Percentiles rank a stretch among this genome's conserved stretches.
Conservation (phyloP, 371 early-diverging fungal species). For the Dichotomocladium elegans region DNA sequence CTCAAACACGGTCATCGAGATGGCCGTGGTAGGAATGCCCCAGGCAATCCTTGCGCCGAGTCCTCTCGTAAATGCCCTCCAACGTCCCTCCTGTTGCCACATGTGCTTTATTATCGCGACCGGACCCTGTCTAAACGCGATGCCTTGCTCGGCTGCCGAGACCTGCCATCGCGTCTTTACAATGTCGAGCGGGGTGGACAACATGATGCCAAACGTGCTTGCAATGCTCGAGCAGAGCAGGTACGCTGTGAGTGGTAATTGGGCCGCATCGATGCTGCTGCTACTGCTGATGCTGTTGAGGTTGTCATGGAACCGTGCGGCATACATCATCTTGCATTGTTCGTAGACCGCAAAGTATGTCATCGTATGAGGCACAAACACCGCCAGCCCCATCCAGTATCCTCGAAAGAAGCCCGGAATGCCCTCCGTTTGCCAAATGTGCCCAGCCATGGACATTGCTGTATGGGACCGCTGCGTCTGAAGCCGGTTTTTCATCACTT, state of each 20-base stretch:
- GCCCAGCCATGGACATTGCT: constrained; percentile 4
- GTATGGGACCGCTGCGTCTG: constrained; percentile 33
- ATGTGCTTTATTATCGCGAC: constrained; percentile 48
- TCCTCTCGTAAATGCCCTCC: constrained; percentile 61
- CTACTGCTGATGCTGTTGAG: not conserved
- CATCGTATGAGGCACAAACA: constrained; percentile 69
- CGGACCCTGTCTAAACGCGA: constrained; percentile 23
- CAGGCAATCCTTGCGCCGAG: constrained; percentile 64
- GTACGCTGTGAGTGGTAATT: constrained; percentile 49
- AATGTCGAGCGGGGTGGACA: constrained; percentile 76
- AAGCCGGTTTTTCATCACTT: constrained; percentile 71
- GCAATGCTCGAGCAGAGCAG: constrained; percentile 57
- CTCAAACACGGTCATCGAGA: constrained; percentile 78
- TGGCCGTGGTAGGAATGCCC: constrained; percentile 67
- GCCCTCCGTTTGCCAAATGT: constrained; percentile 58
- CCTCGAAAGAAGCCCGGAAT: constrained; percentile 70
- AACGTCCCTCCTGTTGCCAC: constrained; percentile 59
- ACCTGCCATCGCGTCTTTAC: constrained; percentile 83
- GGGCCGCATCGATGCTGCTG: constrained; percentile 5
- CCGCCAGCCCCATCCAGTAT: constrained; percentile 66
- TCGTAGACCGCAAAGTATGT: constrained; percentile 78
- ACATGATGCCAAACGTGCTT: constrained; percentile 50
- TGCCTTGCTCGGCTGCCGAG: constrained; percentile 37
- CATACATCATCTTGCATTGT: constrained; percentile 54
- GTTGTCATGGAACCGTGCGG: constrained; percentile 1